Base-by-base conservation (phyloP, 345 rosid species). In the Psidium friedrichsthalianum region DNA sequence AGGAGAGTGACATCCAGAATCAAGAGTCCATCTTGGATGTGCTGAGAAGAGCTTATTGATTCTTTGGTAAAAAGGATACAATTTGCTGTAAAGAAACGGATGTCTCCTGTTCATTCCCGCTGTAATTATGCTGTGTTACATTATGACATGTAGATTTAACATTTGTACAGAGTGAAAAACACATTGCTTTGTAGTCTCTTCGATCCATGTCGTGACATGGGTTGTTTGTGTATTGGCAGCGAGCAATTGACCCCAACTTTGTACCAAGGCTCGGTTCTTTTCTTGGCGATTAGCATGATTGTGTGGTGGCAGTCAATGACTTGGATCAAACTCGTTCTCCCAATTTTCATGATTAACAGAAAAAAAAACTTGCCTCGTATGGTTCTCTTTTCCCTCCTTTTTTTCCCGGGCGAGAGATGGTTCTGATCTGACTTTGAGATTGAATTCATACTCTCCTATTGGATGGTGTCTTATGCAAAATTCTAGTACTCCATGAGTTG, bases 1-100 rank as follows among this genome's bases (percentile, higher is more conserved):
- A 87, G 74, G 94, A 92, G 83, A 89, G 88, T 85, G 92, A 88
- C 47, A 51, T 85, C 36, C 59, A 52, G 85, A 58, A 87, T 82
- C 85, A 87, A 40, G 89, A 90, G 81, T 54, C 88, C 82, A 87
- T 89, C 56, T 13, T 85, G 85, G 90, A 88, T 84, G 87, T 89
- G 92, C 78, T 84, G n/a, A 82, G 86, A 83, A 82, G 84, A 88
- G 85, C 24, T 86, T 29, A 83, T 57, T 84, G 80, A 69, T 69
- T 69, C 24, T 69, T 42, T 36, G 47, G 47, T 18, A 27, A 11
- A 29, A 15, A 29, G 7, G 14, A 82, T n/a, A 51, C 36, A 47
- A 0, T 20, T 24, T 49, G 6, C 29, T 81, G 18, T 57, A 25
- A 57, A 57, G 61, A 57, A 57, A 57, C 14, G 61, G 61, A 56